phyloP scores from a whole-genome alignment of 805 yeast species.

The Cyberlindnera suaveolens region DNA sequence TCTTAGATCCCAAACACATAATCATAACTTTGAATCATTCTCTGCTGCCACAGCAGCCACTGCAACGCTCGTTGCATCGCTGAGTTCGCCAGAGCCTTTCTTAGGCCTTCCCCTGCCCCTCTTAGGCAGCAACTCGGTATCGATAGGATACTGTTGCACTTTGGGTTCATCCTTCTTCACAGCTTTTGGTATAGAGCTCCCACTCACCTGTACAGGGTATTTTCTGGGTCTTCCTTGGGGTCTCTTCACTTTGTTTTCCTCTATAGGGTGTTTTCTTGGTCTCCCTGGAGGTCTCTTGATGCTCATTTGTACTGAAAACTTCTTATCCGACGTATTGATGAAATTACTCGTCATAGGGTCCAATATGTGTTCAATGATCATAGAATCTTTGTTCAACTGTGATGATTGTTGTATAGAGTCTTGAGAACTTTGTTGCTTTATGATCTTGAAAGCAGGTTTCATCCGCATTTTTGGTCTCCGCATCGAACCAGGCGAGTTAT shows the following conservation, averaged over 20 bases:
- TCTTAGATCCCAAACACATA: too few relatives aligned
- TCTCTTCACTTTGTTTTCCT: conserved; percentile 32
- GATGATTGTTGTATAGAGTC: conserved; percentile 2
- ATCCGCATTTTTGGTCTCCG: conserved; percentile 12
- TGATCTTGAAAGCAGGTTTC: conserved; percentile 22
- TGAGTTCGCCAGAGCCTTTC: conserved; percentile 1
- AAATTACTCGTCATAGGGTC: conserved; percentile 3
- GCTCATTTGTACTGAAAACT: conserved; percentile 17
- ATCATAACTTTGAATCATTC: too few relatives aligned
- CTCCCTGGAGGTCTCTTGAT: conserved; percentile 41
- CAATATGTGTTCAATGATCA: conserved; percentile 20
- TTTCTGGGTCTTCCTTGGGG: conserved; percentile 26
- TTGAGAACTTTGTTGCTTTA: conserved; percentile 4
- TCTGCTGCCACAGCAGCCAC: too few relatives aligned
- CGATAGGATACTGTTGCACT: conserved; percentile 5
- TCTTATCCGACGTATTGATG: conserved; percentile 6
- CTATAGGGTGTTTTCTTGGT: conserved; percentile 45
- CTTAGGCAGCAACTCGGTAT: conserved; percentile 4
- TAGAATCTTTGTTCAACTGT: conserved; percentile 6
- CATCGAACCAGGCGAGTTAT: conserved; percentile 18
- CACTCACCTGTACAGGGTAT: conserved; percentile 15
- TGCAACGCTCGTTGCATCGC: too few relatives aligned
- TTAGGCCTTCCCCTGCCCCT: conserved; percentile 16
- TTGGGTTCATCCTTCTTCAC: not conserved
- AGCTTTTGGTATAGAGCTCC: not conserved